Evolutionary conservation across 495 filamentous ascomycete genomes (phyloP).

Genomic region (Aspergillus avenaceus): DNA sequence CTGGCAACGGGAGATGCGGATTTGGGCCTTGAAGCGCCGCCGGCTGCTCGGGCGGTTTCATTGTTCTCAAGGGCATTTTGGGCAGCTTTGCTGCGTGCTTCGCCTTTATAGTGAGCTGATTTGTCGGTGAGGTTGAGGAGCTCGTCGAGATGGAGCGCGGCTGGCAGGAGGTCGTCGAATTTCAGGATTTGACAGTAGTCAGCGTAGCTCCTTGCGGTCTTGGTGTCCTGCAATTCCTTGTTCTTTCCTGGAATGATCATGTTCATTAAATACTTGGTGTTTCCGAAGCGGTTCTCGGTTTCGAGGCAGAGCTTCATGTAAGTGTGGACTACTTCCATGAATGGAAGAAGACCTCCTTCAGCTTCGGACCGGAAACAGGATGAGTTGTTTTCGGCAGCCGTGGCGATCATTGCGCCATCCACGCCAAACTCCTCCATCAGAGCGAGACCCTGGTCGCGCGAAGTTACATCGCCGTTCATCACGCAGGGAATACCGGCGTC

Average conservation of each 20-base stretch:
- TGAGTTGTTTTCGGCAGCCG: constrained; percentile 80
- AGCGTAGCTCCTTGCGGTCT: constrained; percentile 56
- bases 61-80: constrained; percentile 51
- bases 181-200: constrained; percentile 59
- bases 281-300: constrained; percentile 79
- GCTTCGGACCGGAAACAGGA: constrained; percentile 69
- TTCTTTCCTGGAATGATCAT: constrained; percentile 82
- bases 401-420: constrained; percentile 97
- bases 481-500: constrained; percentile 82
- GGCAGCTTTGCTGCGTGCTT: constrained; percentile 39
- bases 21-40: constrained; percentile 31
- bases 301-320: constrained; percentile 69
- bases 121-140: constrained; percentile 55
- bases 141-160: constrained; percentile 60
- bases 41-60: constrained; percentile 42
- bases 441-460: constrained; percentile 59
- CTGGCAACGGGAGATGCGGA: constrained; percentile 16
- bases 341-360: constrained; percentile 62
- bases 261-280: constrained; percentile 85
- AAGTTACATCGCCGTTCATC: constrained; percentile 90
- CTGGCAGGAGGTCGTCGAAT: constrained; percentile 53
- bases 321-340: constrained; percentile 68
- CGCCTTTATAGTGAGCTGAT: constrained; percentile 23
- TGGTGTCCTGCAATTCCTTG: constrained; percentile 50
- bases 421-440: constrained; percentile 72